Evolutionary conservation across 371 early-diverging fungal species (phyloP).

Genomic region (Mucor mucedo): DNA sequence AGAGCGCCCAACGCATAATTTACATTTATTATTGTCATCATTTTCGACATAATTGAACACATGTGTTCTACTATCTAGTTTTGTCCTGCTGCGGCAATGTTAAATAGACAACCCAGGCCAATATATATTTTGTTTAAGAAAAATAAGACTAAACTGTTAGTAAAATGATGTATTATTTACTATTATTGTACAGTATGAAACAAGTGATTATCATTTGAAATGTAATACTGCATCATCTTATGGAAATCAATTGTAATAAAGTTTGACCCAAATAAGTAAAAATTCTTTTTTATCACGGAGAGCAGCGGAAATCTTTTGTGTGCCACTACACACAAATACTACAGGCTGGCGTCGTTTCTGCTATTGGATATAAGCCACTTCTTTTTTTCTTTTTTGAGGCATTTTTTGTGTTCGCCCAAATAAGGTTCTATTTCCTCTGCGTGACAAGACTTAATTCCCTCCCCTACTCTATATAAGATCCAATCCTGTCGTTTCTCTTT

Average conservation of each 20-base stretch:
- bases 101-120: too few species aligned
- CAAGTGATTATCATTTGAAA: conserved; percentile 2
- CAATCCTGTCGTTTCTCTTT: background rate
- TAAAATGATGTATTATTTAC: conserved; percentile 19
- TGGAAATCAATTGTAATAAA: conserved; percentile 2
- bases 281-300: conserved; percentile 5
- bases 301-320: conserved; percentile 7
- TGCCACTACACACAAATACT: background rate
- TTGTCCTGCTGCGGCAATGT: too few species aligned
- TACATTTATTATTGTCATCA: too few species aligned
- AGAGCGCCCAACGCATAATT: too few species aligned
- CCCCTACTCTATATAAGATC: conserved; percentile 6
- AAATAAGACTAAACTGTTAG: background rate
- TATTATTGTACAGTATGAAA: background rate
- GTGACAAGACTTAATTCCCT: conserved; percentile 7
- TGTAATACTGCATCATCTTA: background rate
- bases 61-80: too few species aligned
- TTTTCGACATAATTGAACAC: too few species aligned
- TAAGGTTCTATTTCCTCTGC: conserved; percentile 11
- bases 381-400: conserved; percentile 23
- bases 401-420: conserved; percentile 24
- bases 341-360: conserved; percentile 26
- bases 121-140: background rate
- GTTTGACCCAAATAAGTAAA: conserved; percentile 2
- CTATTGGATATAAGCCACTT: conserved; percentile 36